Evolutionary conservation across 1,284 basidiomycete genomes (phyloP), one percentile per base, ranked within the genome.

Genomic region (Trichosporon inkin): DNA sequence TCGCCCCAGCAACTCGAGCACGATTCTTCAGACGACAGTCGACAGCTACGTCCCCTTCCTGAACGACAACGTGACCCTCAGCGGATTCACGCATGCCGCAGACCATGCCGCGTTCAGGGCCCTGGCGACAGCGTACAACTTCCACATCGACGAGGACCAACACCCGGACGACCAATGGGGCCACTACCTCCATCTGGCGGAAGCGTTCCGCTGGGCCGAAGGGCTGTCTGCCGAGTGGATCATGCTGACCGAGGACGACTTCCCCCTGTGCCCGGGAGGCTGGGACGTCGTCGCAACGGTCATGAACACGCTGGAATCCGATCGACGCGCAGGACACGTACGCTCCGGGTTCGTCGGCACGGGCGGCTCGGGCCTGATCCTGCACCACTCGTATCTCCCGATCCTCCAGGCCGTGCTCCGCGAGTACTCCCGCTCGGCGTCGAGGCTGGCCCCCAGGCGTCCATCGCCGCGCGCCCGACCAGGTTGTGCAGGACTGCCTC

Each of bases 181-280:
- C 0, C 62, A 63, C 41, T 60, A 57, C 38, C 62, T 63, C 6
- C 62, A 63, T 28, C 56, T 63, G 2, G 47, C 62, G 1, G 62
- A 63, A 51, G 55, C 58, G 41, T 63, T 60, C 24, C 55, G 62
- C 6, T 63, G 58, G 58, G 34, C 39, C 4, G 40, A 53, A 8
- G 32, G 36, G 0, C 7, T 19, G 3, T 24, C 17, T 2, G 60
- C 56, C 10, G 63, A 65, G 24, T 65, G 63, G 63, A 19, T 62
- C 41, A 65, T 65, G 63, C 51, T 65, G 20, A 53, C 62, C 14
- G 63, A 65, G 47, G 63, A 65, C 39, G 63, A 65, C 54, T 65
- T 65, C 36, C 60, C 63, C 19, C 14, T 65, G 10, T 65, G 63
- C 47, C 53, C 49, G 2, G 63, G 58, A 1, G 57, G 55, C 0